Evolutionary conservation across 2,329 filamentous ascomycete genomes (phyloP).

Genomic region (Botrytis galanthina): DNA sequence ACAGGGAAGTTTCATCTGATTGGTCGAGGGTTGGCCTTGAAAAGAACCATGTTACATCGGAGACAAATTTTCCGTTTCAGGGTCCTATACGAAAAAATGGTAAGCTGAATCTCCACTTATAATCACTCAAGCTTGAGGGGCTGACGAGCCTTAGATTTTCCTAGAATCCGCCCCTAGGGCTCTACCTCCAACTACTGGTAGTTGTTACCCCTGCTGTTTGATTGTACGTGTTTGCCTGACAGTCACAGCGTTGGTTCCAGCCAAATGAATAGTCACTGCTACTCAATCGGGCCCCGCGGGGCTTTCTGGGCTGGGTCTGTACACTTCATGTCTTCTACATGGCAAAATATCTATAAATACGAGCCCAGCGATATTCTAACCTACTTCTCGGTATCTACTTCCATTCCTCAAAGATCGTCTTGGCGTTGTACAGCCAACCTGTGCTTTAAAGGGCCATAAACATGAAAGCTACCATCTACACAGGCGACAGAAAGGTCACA

Average conservation of each 20-base stretch:
- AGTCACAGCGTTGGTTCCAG: background rate
- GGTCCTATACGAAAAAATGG: too few relatives aligned
- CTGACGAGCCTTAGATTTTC: too few relatives aligned
- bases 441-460: conserved; percentile 19
- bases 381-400: background rate
- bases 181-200: too few relatives aligned
- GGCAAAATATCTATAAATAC: background rate
- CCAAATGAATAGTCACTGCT: too few relatives aligned
- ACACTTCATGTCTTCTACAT: background rate
- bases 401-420: background rate
- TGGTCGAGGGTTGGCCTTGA: too few relatives aligned
- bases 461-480: conserved; percentile 80
- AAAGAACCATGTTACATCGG: too few relatives aligned
- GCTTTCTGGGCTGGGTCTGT: background rate
- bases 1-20: too few relatives aligned
- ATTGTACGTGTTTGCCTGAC: background rate
- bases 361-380: background rate
- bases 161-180: too few relatives aligned
- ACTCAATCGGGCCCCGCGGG: background rate
- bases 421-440: background rate
- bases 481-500: conserved; percentile 73
- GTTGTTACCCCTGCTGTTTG: too few relatives aligned
- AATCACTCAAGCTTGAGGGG: too few relatives aligned
- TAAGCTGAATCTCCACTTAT: too few relatives aligned
- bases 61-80: too few relatives aligned